phyloP scores from a whole-genome alignment of 2,329 filamentous ascomycete species.

The Triangularia setosa region DNA sequence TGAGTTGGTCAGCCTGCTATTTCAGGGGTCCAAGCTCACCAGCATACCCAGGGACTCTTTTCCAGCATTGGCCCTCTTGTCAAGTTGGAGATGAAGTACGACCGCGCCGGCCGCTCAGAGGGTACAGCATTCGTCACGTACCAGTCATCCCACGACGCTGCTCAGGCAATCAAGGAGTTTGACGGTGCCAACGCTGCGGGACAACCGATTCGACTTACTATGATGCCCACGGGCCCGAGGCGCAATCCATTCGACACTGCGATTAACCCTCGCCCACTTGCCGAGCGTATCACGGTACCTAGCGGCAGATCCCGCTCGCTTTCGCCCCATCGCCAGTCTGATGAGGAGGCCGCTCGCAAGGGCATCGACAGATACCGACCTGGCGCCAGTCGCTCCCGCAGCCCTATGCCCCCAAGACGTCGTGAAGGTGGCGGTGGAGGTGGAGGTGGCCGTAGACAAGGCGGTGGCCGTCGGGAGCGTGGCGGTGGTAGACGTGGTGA shows the following conservation, averaged over 20 bases:
- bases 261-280: conserved; percentile 53
- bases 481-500: conserved; percentile 39
- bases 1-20: not conserved
- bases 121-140: conserved; percentile 84
- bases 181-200: conserved; percentile 88
- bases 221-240: conserved; percentile 53
- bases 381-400: conserved; percentile 54
- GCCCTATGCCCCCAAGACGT: conserved; percentile 47
- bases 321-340: conserved; percentile 47
- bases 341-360: conserved; percentile 58
- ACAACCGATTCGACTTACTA: conserved; percentile 72
- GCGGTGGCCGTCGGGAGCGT: conserved; percentile 43
- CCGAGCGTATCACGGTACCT: conserved; percentile 57
- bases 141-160: conserved; percentile 64
- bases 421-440: conserved; percentile 39
- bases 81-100: conserved; percentile 71
- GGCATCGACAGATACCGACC: conserved; percentile 79
- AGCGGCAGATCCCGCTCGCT: conserved; percentile 59
- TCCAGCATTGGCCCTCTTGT: conserved; percentile 68
- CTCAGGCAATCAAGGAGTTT: conserved; percentile 71
- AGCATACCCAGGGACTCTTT: conserved; percentile 66
- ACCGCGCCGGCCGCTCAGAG: conserved; percentile 83
- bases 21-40: conserved; percentile 27
- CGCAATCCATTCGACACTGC: conserved; percentile 57
- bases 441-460: conserved; percentile 34